Base-by-base conservation (phyloP, 768 basidiomycete species). In the Podaxis carcinomalis region DNA sequence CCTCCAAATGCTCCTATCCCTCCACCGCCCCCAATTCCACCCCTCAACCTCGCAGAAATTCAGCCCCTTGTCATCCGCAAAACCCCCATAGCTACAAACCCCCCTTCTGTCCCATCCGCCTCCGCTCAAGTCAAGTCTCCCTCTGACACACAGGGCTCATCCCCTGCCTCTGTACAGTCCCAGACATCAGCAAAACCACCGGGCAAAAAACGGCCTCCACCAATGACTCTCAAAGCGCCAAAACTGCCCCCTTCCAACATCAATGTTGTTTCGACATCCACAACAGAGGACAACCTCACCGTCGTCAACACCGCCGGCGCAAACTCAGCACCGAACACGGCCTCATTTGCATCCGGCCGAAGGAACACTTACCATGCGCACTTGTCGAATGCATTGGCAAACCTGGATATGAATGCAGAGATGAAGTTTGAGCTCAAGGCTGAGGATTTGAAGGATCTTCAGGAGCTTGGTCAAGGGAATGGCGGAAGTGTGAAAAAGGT, bases 401-500 rank as follows among this genome's bases (percentile, higher is more conserved):
- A 83, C 65, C 77, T 96, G 62, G 93, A 95, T 66, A 81, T 93
- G 77, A 91, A 89, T 67, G 86, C 88, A 36, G 90, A 93, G 76
- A 87, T 87, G 72, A 92, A 92, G 74, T 88, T 82, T 66, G 91
- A 96, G 68, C 76, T 98, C 66, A 80, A 85, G 67, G 87, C 89
- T 66, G 95, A 96, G 71, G 97, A 98, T 72, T 77, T 99, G 70
- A 89, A 89, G 74, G 91, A 95, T 65, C 70, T 98, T 50, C 83
- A 85, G 57, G 97, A 99, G 73, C 81, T 99, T 2, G 97, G 97
- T 3, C 88, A 92, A 65, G 97, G 97, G 3, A 98, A 98, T 69
- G 95, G 97, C 1, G 97, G 97, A 57, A 97, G 95, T 57, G 97
- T 99, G 51, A 95, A 95, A 75, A 92, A 91, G 75, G 95, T 97